These are phyloP conservation scores for Pythium sukuiense DNA, from an alignment of 352 stramenopile species.

Conservation along the genomic window DNA sequence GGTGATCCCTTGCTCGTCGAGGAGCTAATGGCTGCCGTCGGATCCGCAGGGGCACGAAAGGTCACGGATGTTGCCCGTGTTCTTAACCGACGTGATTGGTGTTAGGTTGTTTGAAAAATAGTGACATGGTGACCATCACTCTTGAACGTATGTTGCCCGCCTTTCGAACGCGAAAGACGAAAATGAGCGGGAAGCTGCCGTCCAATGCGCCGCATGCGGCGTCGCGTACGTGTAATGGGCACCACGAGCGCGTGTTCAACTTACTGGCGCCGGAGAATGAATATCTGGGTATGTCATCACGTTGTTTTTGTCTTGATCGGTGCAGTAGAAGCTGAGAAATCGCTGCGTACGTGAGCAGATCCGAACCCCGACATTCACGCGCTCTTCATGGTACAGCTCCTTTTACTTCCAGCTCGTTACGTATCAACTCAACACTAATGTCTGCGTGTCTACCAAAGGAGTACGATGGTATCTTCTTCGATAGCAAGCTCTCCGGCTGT, in stretches of 20 bases:
- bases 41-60: conserved; percentile 2
- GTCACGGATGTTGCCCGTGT: conserved; percentile 1
- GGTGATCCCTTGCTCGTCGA: not conserved
- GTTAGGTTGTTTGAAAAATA: not conserved
- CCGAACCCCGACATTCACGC: conserved; percentile 79
- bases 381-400: conserved; percentile 59
- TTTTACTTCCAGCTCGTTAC: not conserved
- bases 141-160: not conserved
- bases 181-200: conserved; percentile 29
- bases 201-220: conserved; percentile 1
- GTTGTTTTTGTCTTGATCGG: not conserved
- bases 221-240: conserved; percentile 1
- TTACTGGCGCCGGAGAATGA: conserved; percentile 71
- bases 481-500: conserved; percentile 68
- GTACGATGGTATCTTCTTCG: conserved; percentile 85
- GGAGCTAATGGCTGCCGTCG: not conserved
- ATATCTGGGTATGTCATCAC: conserved; percentile 38
- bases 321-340: conserved; percentile 9
- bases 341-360: conserved; percentile 37
- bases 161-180: conserved; percentile 1
- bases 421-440: too few species aligned
- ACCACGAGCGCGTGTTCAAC: conserved; percentile 21
- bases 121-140: conserved; percentile 15
- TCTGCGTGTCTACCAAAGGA: conserved; percentile 36
- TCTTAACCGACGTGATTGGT: not conserved